These are phyloP conservation scores for Fomitopsis pulvina DNA, from an alignment of 768 basidiomycete genomes.

Conservation along the genomic window DNA sequence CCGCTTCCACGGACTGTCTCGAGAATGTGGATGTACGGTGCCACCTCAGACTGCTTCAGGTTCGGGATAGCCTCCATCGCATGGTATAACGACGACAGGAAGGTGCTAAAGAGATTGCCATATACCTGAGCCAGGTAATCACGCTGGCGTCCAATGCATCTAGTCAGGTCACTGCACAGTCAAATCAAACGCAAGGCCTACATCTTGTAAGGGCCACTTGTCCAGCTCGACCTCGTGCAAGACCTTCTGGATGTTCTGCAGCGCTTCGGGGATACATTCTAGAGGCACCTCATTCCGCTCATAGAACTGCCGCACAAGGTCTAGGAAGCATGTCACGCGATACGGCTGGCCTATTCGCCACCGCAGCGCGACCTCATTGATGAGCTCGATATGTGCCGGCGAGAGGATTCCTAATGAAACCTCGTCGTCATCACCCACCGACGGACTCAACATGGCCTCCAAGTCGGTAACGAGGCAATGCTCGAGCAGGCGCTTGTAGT, in stretches of 20 bases:
- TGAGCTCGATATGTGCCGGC: constrained; percentile 66
- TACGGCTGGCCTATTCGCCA: constrained; percentile 86
- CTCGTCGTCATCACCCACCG: constrained; percentile 92
- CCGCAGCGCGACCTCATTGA: constrained; percentile 81
- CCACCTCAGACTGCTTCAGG: constrained; percentile 65
- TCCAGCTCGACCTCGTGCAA: constrained; percentile 64
- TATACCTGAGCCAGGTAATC: constrained; percentile 66
- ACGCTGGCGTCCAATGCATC: constrained; percentile 39
- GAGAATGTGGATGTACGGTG: constrained; percentile 59
- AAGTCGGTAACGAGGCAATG: constrained; percentile 80
- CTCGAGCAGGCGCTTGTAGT: constrained; percentile 80
- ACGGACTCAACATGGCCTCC: constrained; percentile 83
- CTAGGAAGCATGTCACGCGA: constrained; percentile 74
- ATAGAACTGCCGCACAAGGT: constrained; percentile 80
- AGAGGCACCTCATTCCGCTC: constrained; percentile 87
- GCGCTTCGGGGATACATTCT: constrained; percentile 90
- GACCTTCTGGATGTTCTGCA: constrained; percentile 65
- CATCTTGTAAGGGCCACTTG: constrained; percentile 78
- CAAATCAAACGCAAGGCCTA: constrained; percentile 36
- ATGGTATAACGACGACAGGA: constrained; percentile 81
- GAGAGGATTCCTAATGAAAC: constrained; percentile 91
- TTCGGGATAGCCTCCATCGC: constrained; percentile 70
- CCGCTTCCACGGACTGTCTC: constrained; percentile 65
- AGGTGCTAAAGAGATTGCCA: constrained; percentile 76
- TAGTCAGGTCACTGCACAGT: background rate